Percentiles rank a stretch among this genome's conserved stretches.
Evolutionary conservation across 768 basidiomycete genomes (phyloP).

Genomic region (Rhodosporidiobolus odoratus): DNA sequence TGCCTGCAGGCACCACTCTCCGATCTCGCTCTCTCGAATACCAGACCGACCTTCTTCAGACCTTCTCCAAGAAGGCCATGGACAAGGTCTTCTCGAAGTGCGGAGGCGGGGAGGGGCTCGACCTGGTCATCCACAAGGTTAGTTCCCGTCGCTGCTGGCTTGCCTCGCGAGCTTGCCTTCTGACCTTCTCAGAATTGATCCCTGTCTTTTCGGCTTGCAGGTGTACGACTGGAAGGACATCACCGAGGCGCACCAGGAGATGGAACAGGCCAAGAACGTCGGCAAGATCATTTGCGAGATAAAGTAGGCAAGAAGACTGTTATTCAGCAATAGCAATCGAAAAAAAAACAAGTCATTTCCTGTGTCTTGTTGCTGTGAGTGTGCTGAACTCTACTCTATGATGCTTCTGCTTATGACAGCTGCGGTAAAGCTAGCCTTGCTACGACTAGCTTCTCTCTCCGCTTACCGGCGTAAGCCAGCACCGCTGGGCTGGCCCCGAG

Average conservation of each 20-base stretch:
- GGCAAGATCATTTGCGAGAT: conserved; percentile 50
- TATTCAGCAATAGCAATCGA: neutral
- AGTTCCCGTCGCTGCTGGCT: neutral
- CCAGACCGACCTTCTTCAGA: conserved; percentile 60
- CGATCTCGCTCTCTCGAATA: conserved; percentile 69
- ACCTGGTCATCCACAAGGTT: conserved; percentile 70
- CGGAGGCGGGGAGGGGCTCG: conserved; percentile 26
- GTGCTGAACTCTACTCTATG: neutral
- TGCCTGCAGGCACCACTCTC: conserved; percentile 63
- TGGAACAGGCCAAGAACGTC: conserved; percentile 68
- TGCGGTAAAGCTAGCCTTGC: neutral
- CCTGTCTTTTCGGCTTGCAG: conserved; percentile 47
- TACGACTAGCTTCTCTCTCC: conserved; percentile 25
- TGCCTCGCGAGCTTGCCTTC: neutral
- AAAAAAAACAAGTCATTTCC: neutral
- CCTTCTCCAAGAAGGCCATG: conserved; percentile 41
- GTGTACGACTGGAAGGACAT: conserved; percentile 76
- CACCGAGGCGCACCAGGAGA: conserved; percentile 71
- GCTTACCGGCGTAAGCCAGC: conserved; percentile 29
- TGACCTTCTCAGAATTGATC: too few relatives aligned
- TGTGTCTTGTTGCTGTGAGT: neutral
- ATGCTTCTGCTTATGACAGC: neutral
- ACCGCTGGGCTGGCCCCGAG: conserved; percentile 26
- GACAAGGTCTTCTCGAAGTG: conserved; percentile 33
- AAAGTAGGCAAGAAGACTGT: neutral